Evolutionary conservation across 2,329 filamentous ascomycete species (phyloP), one percentile per base, ranked within the genome.

Genomic region (Phialocephala sp.): DNA sequence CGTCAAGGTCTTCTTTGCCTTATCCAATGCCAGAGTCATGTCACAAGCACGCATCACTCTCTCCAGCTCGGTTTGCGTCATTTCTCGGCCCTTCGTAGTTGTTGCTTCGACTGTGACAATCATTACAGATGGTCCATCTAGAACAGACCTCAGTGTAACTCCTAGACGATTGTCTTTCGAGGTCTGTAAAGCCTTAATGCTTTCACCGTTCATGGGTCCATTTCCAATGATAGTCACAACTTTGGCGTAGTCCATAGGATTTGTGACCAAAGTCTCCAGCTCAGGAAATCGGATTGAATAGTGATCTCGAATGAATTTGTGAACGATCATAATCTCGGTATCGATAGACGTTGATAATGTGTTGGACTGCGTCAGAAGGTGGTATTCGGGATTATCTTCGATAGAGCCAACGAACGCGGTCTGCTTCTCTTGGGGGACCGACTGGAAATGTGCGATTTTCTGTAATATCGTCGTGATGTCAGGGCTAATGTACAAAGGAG

Each of bases 231-330:
- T 96, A 3, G 92, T 89, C 9, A 98, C 95, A 0, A 95, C 92
- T 81, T 97, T 97, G 35, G 94, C 93, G 80, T 97, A 99, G 76
- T 97, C 93, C 59, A 98, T 85, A 1, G 95, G 93, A 73, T 94
- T 97, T 64, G 92, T 93, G 66, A 99, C 90, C 39, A 99, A 86
- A 22, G 86, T 86, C 78, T 99, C 95, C 47, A 99, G 86, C 79
- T 97, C 94, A 0, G 95, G 94, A 74, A 98, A 99, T 67, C 94
- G 88, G 20, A 91, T 85, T 11, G 94, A 97, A 80, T 99, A 99
- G 79, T 97, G 93, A 75, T 99, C 95, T 74, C 94, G 88, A 66
- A 97, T 93, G 78, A 93, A 96, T 80, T 99, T 99, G 83, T 99
- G 95, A 24, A 98, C 92, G 8, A 95, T 86, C 39, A 91, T 91